These are phyloP conservation scores for Elaeagnus macrophylla DNA, from an alignment of 306 rosid genomes.

Conservation along the genomic window DNA sequence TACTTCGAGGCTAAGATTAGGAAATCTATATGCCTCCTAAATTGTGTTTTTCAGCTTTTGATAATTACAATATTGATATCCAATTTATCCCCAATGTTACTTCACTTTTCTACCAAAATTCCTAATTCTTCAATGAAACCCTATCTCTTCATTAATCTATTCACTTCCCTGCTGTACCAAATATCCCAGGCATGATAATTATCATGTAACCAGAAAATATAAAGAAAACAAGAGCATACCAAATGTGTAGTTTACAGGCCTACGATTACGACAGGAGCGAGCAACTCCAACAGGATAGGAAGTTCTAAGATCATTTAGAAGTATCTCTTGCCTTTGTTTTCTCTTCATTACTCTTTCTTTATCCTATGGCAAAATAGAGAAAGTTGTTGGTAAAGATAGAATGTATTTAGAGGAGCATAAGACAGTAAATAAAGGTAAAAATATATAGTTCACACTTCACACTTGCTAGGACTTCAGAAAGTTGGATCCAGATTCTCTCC, in stretches of 20 bases:
- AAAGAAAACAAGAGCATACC: conserved; percentile 33
- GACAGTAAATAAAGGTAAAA: conserved; percentile 1
- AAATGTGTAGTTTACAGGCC: conserved; percentile 53
- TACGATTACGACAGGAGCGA: conserved; percentile 55
- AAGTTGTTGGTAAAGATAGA: background rate
- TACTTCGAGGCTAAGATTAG: no score
- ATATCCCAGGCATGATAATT: background rate
- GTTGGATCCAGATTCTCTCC: no score
- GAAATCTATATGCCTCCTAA: no score
- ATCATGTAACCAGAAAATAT: background rate
- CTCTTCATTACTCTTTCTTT: conserved; percentile 41
- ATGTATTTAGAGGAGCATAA: conserved; percentile 12
- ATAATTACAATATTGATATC: no score
- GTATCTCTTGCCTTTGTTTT: conserved; percentile 45
- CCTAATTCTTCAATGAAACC: no score
- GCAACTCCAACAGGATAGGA: conserved; percentile 32
- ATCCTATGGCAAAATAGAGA: conserved; percentile 34
- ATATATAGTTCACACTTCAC: background rate
- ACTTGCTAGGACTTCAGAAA: no score
- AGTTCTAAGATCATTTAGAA: conserved; percentile 25
- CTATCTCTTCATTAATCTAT: no score
- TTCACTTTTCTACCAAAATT: no score
- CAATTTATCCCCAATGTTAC: no score
- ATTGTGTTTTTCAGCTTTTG: no score
- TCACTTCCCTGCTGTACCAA: no score